Evolutionary conservation across 1,284 basidiomycete species (phyloP), one percentile per base, ranked within the genome.

Genomic region (Irpex sp.): DNA sequence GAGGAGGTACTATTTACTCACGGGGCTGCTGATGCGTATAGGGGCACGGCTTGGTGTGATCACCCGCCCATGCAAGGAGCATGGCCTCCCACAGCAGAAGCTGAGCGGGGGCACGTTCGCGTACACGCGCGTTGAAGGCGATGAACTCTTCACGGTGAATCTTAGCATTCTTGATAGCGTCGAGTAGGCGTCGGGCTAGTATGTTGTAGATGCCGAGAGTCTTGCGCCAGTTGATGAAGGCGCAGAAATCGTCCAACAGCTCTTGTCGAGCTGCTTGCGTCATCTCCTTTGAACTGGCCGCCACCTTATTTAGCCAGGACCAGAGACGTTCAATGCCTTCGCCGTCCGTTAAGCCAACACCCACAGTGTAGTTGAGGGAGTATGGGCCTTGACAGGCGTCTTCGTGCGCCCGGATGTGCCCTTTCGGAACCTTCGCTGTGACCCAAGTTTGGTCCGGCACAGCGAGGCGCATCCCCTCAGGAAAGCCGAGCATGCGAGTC

Each of bases 161-260:
- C 7, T 1, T 54, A 8, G 59, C 59, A 33, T 39, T 23, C 57
- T 37, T n/a, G 21, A 3, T 1, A 33, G 54, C 57, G 37, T 8
- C 28, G 19, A 49, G 39, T 9, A 58, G 14, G 18, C 49, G n/a
- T 37, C n/a, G 48, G 35, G 35, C 5, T 14, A 23, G 42, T 45
- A 42, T n/a, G 5, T 58, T 63, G 65, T 61, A 12, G 65, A 55
- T 0, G 18, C 53, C 7, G 63, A 3, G 14, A 59, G 28, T 57
- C 74, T 75, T n/a, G 35, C 19, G 68, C 70, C 73, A 60, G 74
- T 75, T 71, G 67, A 71, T 23, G 61, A 55, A 12, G 58, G 62
- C 62, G 65, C 73, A 56, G 70, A 68, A 56, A 72, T 72, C 33
- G 75, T 67, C 28, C 73, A 47, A 0, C 63, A 62, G 21, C 74